phyloP scores from a whole-genome alignment of 306 rosid species.

The Citrullus amarus region DNA sequence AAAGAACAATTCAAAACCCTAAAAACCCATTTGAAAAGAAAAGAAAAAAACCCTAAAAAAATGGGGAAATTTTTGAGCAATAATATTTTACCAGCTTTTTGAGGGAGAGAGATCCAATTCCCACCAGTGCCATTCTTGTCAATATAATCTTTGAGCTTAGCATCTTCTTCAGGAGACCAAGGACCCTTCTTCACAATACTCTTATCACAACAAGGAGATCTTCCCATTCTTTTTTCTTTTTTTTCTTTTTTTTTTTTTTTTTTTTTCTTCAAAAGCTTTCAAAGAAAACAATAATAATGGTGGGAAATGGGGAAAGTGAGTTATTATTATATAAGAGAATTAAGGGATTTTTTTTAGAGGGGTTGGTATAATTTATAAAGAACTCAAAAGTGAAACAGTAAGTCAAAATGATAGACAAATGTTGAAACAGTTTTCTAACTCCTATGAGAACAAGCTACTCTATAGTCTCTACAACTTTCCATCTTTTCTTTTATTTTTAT shows the following conservation, averaged over 20 bases:
- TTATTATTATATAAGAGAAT: not conserved
- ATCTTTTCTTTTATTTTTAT: not conserved
- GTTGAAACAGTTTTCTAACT: not conserved
- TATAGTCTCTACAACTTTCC: not conserved
- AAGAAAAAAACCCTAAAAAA: too few relatives aligned
- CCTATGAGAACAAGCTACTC: slow-evolving; percentile 7
- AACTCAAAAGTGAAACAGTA: not conserved
- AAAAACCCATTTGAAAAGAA: not conserved
- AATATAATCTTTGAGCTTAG: slow-evolving; percentile 6
- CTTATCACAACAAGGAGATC: slow-evolving; percentile 10
- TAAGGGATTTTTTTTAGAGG: too few relatives aligned
- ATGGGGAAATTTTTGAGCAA: not conserved
- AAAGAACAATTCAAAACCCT: not conserved
- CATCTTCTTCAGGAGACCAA: slow-evolving; percentile 10
- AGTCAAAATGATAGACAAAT: slow-evolving; percentile 3
- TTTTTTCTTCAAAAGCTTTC: not conserved
- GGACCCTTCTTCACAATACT: slow-evolving; percentile 7
- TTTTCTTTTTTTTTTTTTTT: not conserved
- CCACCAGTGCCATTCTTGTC: not conserved
- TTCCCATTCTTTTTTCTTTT: not conserved
- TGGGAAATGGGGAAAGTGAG: not conserved
- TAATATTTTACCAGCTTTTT: not conserved
- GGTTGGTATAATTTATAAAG: not conserved
- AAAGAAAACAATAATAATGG: not conserved
- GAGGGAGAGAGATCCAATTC: slow-evolving; percentile 7